phyloP scores from a whole-genome alignment of 1,284 basidiomycete species.

The Ceratorhiza oryzae-sativae region DNA sequence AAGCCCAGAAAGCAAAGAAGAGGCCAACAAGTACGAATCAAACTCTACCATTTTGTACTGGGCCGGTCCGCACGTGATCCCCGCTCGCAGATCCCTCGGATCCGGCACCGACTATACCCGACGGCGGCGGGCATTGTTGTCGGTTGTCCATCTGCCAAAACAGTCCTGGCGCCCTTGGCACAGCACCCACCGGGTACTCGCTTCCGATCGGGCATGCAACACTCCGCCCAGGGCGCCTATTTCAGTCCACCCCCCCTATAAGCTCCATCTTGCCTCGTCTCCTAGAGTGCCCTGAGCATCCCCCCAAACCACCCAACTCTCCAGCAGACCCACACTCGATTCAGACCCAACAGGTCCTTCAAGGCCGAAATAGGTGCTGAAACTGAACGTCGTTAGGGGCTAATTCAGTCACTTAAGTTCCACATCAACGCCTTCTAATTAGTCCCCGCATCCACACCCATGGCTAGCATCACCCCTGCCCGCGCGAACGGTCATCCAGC shows the following conservation, averaged over 20 bases:
- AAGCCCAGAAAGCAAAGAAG: not conserved
- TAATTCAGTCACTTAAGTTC: slow-evolving; percentile 1
- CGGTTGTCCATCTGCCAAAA: not conserved
- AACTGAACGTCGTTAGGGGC: slow-evolving; percentile 19
- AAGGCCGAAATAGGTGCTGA: not conserved
- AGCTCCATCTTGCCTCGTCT: not conserved
- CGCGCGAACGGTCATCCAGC: not conserved
- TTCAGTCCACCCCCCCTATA: not conserved
- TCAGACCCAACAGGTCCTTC: no score
- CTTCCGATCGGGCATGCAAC: not conserved
- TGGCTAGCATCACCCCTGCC: not conserved
- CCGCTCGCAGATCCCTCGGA: not conserved
- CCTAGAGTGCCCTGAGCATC: not conserved
- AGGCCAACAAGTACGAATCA: slow-evolving; percentile 13
- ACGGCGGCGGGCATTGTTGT: not conserved
- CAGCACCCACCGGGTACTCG: not conserved
- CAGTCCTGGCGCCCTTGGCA: not conserved
- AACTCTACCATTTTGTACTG: slow-evolving; percentile 14
- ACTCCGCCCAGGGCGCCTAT: slow-evolving; percentile 4
- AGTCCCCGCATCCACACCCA: not conserved
- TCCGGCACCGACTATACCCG: slow-evolving; percentile 10
- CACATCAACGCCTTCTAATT: not conserved
- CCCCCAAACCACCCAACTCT: not conserved
- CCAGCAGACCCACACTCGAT: no score
- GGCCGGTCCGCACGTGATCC: slow-evolving; percentile 1